Evolutionary conservation across 495 filamentous ascomycete species (phyloP), one percentile per base, ranked within the genome.

Genomic region (Trichoderma reesei): DNA sequence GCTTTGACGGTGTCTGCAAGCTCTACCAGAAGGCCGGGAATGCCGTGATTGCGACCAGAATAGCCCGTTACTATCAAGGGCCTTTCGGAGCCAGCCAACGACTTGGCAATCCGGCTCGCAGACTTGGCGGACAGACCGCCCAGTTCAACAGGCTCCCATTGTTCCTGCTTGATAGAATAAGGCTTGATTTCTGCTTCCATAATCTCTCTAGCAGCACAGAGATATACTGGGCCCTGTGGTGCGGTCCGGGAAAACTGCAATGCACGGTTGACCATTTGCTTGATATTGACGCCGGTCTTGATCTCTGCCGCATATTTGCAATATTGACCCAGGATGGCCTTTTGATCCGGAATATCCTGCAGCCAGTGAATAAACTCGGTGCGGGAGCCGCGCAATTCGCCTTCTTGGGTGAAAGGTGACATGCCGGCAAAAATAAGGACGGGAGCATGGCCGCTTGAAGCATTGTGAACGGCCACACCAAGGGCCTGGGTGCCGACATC

Each of bases 351-450:
- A 8, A 97, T 90, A 75, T 98, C 90, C 70, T 98, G 93, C 42
- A 96, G 91, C 90, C 93, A 98, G 71, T 98, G 93, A 70, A 96
- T 98, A 71, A 93, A 97, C 75, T 97, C 93, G 0, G 91, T 96
- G 51, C 93, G 82, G 3, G 86, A 90, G 3, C 93, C 93, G 34
- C 90, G 82, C 80, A 91, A 83, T 76, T 97, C 93, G 5, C 93
- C 93, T 68, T 98, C 92, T 41, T 89, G 85, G 3, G 93, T 97
- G 69, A 88, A 95, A 0, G 93, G 93, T 2, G 86, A 90, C 37
- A 98, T 77, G 11, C 93, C 93, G 1, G 93, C 93, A 71, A 98
- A 96, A 31, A 98, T 88, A 38, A 98, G 74, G 13, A 98, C 86
- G 0, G 93, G 93, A 1, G 90, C 88, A 41, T 93, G 87, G 0